phyloP scores from a whole-genome alignment of 2,329 filamentous ascomycete species.

The Rasamsonia emersonii region DNA sequence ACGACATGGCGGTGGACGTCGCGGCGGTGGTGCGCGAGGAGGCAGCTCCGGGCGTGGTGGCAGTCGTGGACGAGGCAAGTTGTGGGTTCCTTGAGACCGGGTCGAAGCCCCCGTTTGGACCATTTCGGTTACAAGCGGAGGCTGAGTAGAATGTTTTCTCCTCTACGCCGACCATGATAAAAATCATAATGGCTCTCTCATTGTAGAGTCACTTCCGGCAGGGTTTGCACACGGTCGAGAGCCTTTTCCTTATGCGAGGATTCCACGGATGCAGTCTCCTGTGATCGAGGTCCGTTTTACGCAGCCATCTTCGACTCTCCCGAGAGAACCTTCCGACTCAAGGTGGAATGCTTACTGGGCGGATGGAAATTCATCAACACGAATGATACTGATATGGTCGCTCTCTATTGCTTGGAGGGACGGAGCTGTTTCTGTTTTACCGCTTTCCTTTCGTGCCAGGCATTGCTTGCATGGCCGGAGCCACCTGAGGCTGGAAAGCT shows the following conservation, averaged over 20 bases:
- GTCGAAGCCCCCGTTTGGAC: neutral
- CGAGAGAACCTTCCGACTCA: no score
- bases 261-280: no score
- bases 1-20: conserved; percentile 20
- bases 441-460: conserved; percentile 3
- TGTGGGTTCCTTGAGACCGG: conserved; percentile 36
- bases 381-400: conserved; percentile 1
- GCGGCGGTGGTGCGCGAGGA: conserved; percentile 26
- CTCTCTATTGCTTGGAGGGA: conserved; percentile 2
- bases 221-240: no score
- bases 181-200: no score
- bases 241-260: no score
- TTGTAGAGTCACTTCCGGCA: no score
- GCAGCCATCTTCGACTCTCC: no score
- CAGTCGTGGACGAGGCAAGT: conserved; percentile 33
- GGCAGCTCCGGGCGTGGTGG: conserved; percentile 20
- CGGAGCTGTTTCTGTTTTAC: conserved; percentile 1
- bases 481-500: no score
- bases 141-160: no score
- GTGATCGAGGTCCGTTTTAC: no score
- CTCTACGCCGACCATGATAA: no score
- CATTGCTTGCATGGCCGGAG: neutral
- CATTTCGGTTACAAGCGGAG: neutral
- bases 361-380: conserved; percentile 1
- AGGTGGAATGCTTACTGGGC: no score